A percentile compares a stretch with the other conserved stretches of the same genome.
These are phyloP conservation scores for Mycena filopes DNA, from an alignment of 768 basidiomycete genomes.

Conservation along the genomic window DNA sequence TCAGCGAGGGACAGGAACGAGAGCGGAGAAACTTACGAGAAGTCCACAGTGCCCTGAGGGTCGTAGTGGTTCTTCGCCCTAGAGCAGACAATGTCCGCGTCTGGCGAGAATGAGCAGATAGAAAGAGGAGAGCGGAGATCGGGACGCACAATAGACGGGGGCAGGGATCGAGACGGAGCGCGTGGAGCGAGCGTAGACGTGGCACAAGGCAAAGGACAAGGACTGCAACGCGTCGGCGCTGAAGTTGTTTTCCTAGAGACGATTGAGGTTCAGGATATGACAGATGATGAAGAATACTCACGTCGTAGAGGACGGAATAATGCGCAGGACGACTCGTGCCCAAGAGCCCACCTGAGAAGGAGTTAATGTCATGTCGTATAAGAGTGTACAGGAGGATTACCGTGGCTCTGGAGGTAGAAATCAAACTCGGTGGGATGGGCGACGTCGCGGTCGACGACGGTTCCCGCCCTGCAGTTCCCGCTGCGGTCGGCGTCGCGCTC, in stretches of 20 bases:
- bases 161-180: slow-evolving; percentile 35
- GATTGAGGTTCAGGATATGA: not conserved
- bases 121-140: not conserved
- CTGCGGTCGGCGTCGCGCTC: slow-evolving; percentile 55
- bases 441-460: slow-evolving; percentile 66
- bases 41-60: slow-evolving; percentile 65
- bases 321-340: slow-evolving; percentile 51
- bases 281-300: slow-evolving; percentile 9
- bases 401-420: slow-evolving; percentile 69
- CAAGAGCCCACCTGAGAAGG: not conserved
- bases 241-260: slow-evolving; percentile 56
- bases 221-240: slow-evolving; percentile 72
- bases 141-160: slow-evolving; percentile 27
- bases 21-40: slow-evolving; percentile 37
- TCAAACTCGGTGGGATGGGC: slow-evolving; percentile 67
- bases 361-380: too few relatives aligned
- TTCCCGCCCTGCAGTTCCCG: slow-evolving; percentile 68
- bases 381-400: too few relatives aligned
- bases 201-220: slow-evolving; percentile 74
- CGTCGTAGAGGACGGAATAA: slow-evolving; percentile 43
- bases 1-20: too few relatives aligned
- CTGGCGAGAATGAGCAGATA: slow-evolving; percentile 38
- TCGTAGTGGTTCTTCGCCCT: slow-evolving; percentile 86
- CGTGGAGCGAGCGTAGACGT: slow-evolving; percentile 45
- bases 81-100: slow-evolving; percentile 73